These are phyloP conservation scores for Epichloe typhina DNA, from an alignment of 2,329 filamentous ascomycete genomes.

Conservation along the genomic window DNA sequence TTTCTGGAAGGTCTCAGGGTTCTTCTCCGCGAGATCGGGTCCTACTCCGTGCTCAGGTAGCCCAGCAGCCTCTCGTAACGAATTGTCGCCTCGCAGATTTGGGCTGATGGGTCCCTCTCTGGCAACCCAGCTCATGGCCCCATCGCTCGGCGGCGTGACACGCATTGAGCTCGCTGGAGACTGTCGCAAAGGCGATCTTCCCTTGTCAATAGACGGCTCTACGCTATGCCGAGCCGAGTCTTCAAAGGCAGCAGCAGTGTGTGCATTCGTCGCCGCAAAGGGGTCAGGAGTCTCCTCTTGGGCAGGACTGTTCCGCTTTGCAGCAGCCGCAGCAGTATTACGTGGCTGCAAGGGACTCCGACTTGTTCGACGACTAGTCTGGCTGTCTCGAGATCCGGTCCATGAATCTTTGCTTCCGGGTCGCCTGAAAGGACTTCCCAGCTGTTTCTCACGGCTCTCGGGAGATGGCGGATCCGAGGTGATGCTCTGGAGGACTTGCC, in stretches of 20 bases:
- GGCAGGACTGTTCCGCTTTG: constrained; percentile 7
- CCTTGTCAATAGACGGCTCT: constrained; percentile 5
- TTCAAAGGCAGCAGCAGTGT: constrained; percentile 20
- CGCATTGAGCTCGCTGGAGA: constrained; percentile 22
- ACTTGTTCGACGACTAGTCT: constrained; percentile 14
- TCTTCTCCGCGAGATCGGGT: constrained; percentile 5
- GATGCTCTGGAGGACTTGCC: constrained; percentile 42
- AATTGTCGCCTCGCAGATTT: constrained; percentile 21
- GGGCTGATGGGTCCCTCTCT: constrained; percentile 24
- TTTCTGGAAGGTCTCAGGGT: neutral
- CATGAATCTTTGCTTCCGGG: constrained; percentile 23
- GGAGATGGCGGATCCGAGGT: constrained; percentile 47
- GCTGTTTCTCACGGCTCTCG: constrained; percentile 32
- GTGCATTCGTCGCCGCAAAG: constrained; percentile 14
- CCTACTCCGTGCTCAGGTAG: constrained; percentile 3
- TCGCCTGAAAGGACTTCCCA: constrained; percentile 42
- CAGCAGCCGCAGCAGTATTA: constrained; percentile 5
- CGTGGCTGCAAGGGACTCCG: constrained; percentile 17
- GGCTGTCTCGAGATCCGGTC: constrained; percentile 15
- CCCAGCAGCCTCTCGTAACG: constrained; percentile 17
- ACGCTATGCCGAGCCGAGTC: constrained; percentile 17
- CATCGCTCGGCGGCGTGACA: constrained; percentile 19
- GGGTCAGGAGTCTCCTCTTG: constrained; percentile 19
- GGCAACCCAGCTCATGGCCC: constrained; percentile 31
- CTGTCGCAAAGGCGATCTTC: constrained; percentile 9